These are phyloP conservation scores for Dichomitus squalens DNA, from an alignment of 1,284 basidiomycete species.

Conservation along the genomic window DNA sequence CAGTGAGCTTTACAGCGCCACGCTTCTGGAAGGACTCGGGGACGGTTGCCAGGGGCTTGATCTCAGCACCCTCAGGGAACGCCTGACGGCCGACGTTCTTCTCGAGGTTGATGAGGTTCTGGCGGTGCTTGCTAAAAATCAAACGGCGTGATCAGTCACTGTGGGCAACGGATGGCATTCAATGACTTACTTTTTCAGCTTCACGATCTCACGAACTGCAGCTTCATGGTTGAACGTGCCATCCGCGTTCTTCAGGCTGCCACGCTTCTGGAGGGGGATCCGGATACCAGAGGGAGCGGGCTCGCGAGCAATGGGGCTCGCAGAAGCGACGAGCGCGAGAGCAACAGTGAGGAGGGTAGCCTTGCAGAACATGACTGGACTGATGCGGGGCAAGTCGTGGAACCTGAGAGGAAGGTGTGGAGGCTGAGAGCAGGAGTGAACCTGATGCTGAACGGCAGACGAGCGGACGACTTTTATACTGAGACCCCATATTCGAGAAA, in stretches of 20 bases:
- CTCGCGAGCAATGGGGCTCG: constrained; percentile 17
- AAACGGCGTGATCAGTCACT: not conserved
- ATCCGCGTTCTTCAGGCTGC: constrained; percentile 22
- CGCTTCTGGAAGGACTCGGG: constrained; percentile 11
- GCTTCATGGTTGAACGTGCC: constrained; percentile 27
- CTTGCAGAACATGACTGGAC: constrained; percentile 3
- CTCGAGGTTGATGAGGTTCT: constrained; percentile 26
- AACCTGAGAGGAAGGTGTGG: not conserved
- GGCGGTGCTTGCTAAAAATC: constrained; percentile 22
- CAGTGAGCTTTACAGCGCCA: constrained; percentile 17
- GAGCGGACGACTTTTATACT: too few species aligned
- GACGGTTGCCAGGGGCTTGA: constrained; percentile 11
- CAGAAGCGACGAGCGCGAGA: constrained; percentile 10
- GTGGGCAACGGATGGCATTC: not conserved
- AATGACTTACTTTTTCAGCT: constrained; percentile 23
- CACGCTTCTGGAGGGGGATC: constrained; percentile 27
- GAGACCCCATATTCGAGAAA: too few species aligned
- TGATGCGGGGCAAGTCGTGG: not conserved
- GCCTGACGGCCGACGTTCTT: constrained; percentile 22
- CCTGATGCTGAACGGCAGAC: not conserved
- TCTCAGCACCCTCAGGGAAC: constrained; percentile 10
- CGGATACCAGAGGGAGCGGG: constrained; percentile 12
- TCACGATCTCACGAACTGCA: constrained; percentile 20
- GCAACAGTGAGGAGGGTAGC: not conserved
- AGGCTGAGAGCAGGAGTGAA: not conserved